These are phyloP conservation scores for Raddia distichophylla DNA, from an alignment of 176 grass and related monocot genomes.

Conservation along the genomic window DNA sequence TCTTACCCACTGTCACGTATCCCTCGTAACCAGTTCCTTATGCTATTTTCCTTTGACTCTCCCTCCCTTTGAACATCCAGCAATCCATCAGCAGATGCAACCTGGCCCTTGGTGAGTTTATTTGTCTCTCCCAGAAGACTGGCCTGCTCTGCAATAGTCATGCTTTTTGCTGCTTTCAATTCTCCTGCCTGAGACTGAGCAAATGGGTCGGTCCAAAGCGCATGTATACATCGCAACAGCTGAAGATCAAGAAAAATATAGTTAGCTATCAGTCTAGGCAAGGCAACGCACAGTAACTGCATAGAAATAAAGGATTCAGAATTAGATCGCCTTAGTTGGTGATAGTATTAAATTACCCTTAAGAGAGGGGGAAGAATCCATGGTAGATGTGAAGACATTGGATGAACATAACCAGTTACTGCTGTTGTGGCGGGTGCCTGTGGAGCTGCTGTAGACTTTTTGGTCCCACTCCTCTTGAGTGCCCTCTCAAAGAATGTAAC, in stretches of 20 bases:
- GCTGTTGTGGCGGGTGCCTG: slow-evolving; percentile 41
- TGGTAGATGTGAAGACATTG: slow-evolving; percentile 86
- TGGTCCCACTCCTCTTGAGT: slow-evolving; percentile 86
- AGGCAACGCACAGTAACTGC: slow-evolving; percentile 31
- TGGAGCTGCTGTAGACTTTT: slow-evolving; percentile 59
- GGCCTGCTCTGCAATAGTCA: slow-evolving; percentile 79
- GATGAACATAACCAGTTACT: slow-evolving; percentile 66
- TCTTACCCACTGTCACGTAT: slow-evolving; percentile 94
- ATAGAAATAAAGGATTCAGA: neutral
- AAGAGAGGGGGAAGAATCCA: slow-evolving; percentile 96
- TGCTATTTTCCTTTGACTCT: slow-evolving; percentile 84
- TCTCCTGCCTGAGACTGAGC: slow-evolving; percentile 62
- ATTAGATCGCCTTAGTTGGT: neutral
- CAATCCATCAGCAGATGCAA: slow-evolving; percentile 68
- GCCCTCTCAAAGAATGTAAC: slow-evolving; percentile 97
- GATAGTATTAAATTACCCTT: slow-evolving; percentile 61
- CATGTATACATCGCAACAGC: slow-evolving; percentile 83
- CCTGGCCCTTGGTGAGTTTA: slow-evolving; percentile 66
- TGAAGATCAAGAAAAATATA: slow-evolving; percentile 46
- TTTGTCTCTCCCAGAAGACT: slow-evolving; percentile 87
- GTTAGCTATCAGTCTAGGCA: slow-evolving; percentile 30
- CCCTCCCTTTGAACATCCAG: slow-evolving; percentile 69
- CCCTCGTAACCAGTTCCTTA: slow-evolving; percentile 96
- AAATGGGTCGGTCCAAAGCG: slow-evolving; percentile 77
- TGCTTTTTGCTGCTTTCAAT: slow-evolving; percentile 84